Conservation (phyloP, 345 rosid species). For the Psidium friedrichsthalianum region DNA sequence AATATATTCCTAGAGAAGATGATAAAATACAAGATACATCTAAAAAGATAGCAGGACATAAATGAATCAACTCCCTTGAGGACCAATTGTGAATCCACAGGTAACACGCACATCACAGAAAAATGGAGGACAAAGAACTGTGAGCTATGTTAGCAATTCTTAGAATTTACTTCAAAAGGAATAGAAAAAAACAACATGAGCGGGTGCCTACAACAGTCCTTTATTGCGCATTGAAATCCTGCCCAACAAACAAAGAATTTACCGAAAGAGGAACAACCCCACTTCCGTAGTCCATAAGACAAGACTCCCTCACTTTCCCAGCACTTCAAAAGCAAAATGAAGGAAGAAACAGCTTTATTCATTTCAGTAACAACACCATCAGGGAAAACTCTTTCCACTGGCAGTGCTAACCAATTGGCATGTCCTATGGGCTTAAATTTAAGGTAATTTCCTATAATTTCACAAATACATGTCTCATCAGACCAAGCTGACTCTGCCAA, state of each 20-base stretch:
- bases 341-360: not conserved
- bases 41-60: not conserved
- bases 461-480: not conserved
- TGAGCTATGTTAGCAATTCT: not conserved
- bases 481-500: not conserved
- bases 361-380: not conserved
- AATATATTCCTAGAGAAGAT: not conserved
- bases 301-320: not conserved
- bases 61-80: not conserved
- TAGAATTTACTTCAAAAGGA: not conserved
- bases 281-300: not conserved
- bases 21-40: not conserved
- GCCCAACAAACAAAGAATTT: not conserved
- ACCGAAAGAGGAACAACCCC: not conserved
- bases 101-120: not conserved
- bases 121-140: not conserved
- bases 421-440: not conserved
- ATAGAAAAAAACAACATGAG: not conserved
- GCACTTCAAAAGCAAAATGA: not conserved
- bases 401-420: not conserved
- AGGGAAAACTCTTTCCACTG: not conserved
- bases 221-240: not conserved
- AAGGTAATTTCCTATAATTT: not conserved
- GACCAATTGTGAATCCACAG: not conserved
- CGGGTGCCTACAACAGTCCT: not conserved